These are phyloP conservation scores for Aspergillus vadensis DNA, from an alignment of 2,329 filamentous ascomycete species.

Conservation along the genomic window DNA sequence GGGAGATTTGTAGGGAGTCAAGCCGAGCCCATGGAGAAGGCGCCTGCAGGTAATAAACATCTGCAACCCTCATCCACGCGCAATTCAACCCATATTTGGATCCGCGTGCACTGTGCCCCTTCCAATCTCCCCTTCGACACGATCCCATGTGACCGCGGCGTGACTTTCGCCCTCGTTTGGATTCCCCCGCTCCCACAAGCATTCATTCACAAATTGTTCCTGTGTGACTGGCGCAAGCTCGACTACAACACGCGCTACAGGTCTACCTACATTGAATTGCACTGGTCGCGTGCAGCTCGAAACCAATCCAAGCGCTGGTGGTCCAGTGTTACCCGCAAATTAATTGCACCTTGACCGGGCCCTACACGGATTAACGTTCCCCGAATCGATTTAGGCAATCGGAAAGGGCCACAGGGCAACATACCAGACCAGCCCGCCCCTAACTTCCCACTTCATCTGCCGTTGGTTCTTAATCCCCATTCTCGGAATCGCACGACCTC, in stretches of 20 bases:
- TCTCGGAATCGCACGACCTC: neutral
- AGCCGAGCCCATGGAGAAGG: neutral
- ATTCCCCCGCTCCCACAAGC: neutral
- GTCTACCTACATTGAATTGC: neutral
- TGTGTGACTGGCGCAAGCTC: neutral
- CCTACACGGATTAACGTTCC: conserved; percentile 27
- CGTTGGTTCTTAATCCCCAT: conserved; percentile 6
- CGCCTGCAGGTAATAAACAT: neutral
- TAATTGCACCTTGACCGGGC: conserved; percentile 9
- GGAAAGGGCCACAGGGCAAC: conserved; percentile 22
- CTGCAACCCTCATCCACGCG: neutral
- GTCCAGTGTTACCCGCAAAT: neutral
- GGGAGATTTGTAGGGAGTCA: neutral
- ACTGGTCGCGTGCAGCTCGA: neutral
- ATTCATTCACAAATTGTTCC: neutral
- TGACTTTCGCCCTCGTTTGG: neutral
- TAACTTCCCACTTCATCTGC: conserved; percentile 17
- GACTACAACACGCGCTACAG: neutral
- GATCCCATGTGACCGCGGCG: conserved; percentile 6
- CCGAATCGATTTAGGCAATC: conserved; percentile 24
- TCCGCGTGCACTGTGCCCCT: neutral
- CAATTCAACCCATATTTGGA: conserved; percentile 2
- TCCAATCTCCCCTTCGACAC: conserved; percentile 1
- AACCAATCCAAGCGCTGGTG: neutral
- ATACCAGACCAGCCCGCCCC: conserved; percentile 20